These are phyloP conservation scores for Tylopilus cervinicoccineus DNA, from an alignment of 768 basidiomycete genomes.

Conservation along the genomic window DNA sequence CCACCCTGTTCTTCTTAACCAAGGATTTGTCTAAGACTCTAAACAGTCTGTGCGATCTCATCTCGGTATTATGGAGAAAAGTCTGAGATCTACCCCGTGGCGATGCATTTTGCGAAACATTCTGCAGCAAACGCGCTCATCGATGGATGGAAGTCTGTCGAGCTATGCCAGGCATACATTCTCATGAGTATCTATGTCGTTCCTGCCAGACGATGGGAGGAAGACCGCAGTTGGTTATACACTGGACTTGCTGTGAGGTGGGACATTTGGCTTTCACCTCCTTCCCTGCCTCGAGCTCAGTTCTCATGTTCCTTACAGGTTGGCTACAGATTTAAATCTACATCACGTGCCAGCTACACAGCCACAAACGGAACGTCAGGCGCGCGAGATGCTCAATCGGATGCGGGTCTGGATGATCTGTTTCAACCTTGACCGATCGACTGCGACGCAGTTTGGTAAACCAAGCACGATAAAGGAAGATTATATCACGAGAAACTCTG, in stretches of 20 bases:
- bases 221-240: constrained; percentile 87
- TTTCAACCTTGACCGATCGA: constrained; percentile 84
- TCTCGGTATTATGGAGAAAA: constrained; percentile 77
- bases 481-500: constrained; percentile 65
- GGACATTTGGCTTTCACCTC: neutral
- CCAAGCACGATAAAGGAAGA: constrained; percentile 87
- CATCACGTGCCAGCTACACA: constrained; percentile 61
- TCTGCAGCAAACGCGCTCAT: constrained; percentile 78
- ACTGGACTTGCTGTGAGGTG: constrained; percentile 83
- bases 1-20: neutral
- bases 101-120: constrained; percentile 86
- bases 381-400: constrained; percentile 81
- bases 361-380: constrained; percentile 68
- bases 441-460: constrained; percentile 86
- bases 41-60: constrained; percentile 77
- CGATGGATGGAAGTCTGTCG: constrained; percentile 81
- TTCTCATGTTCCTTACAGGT: constrained; percentile 34
- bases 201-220: constrained; percentile 81
- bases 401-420: constrained; percentile 89
- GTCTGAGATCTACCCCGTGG: constrained; percentile 80
- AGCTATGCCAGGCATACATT: constrained; percentile 89
- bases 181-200: constrained; percentile 81
- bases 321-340: constrained; percentile 87
- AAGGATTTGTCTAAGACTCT: neutral
- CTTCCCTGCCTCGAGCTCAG: neutral